Evolutionary conservation across 345 rosid genomes (phyloP).

Genomic region (Citrus australasica): DNA sequence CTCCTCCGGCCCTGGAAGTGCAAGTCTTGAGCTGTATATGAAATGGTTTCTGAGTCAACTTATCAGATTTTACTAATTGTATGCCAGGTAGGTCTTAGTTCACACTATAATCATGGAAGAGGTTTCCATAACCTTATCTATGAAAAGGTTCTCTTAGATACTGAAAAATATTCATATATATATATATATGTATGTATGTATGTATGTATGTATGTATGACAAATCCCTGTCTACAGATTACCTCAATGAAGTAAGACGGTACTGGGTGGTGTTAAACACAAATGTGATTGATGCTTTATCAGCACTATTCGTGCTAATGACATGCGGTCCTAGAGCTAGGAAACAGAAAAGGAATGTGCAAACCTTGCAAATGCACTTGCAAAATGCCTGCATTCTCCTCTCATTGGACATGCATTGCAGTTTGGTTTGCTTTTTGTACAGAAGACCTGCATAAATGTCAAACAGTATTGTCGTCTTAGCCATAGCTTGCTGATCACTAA

Average conservation of each 20-base stretch:
- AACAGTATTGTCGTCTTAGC: conserved; percentile 16
- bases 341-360: conserved; percentile 13
- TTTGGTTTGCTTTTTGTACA: conserved; percentile 94
- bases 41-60: conserved; percentile 4
- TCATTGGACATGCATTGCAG: conserved; percentile 97
- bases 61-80: background rate
- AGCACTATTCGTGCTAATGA: background rate
- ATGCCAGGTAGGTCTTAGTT: background rate
- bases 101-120: background rate
- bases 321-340: background rate
- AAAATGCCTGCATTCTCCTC: conserved; percentile 98
- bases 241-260: background rate
- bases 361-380: conserved; percentile 99
- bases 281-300: background rate
- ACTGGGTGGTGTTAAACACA: conserved; percentile 6
- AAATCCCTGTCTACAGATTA: background rate
- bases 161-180: too few relatives aligned
- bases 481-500: conserved; percentile 11
- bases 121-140: conserved; percentile 3
- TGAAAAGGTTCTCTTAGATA: background rate
- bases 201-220: background rate
- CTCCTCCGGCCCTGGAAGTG: conserved; percentile 76
- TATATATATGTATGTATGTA: too few relatives aligned
- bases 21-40: conserved; percentile 77
- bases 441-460: conserved; percentile 67